Evolutionary conservation across 1,284 basidiomycete species (phyloP).

Genomic region (Apiotrichum laibachii): DNA sequence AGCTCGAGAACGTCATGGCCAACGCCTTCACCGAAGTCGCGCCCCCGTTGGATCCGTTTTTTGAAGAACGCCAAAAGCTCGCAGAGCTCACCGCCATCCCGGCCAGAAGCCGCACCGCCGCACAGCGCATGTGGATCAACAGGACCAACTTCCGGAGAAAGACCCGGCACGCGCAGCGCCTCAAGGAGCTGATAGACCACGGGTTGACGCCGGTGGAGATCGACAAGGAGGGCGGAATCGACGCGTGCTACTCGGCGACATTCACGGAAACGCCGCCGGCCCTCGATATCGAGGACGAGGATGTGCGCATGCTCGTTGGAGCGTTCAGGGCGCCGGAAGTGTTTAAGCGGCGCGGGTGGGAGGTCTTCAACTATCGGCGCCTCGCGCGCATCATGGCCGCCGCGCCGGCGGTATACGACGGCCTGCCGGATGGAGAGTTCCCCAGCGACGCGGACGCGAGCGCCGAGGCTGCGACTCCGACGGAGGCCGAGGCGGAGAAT

Average conservation of each 20-base stretch:
- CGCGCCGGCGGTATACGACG: not conserved
- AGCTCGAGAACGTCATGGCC: too few species aligned
- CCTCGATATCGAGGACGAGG: not conserved
- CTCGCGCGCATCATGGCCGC: slow-evolving; percentile 9
- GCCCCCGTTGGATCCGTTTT: too few species aligned
- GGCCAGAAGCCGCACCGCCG: slow-evolving; percentile 16
- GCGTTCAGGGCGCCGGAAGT: not conserved
- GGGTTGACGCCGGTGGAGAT: slow-evolving; percentile 27
- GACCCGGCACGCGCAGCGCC: slow-evolving; percentile 28
- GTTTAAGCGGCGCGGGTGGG: slow-evolving; percentile 16
- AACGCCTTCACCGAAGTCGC: too few species aligned
- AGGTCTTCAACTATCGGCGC: slow-evolving; percentile 27
- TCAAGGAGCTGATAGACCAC: slow-evolving; percentile 21
- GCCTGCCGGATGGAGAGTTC: not conserved
- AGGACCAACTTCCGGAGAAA: slow-evolving; percentile 23
- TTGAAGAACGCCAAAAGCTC: too few species aligned
- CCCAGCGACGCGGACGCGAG: too few species aligned
- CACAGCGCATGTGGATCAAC: slow-evolving; percentile 20
- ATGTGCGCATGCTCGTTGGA: not conserved
- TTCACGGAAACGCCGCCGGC: too few species aligned
- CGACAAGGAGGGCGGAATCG: not conserved
- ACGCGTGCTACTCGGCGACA: too few species aligned
- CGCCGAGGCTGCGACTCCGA: too few species aligned
- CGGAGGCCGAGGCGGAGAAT: too few species aligned
- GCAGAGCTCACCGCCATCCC: too few species aligned